A percentile compares a stretch with the other conserved stretches of the same genome.
Conservation (phyloP, 768 basidiomycete species). For the Serendipita sp. region DNA sequence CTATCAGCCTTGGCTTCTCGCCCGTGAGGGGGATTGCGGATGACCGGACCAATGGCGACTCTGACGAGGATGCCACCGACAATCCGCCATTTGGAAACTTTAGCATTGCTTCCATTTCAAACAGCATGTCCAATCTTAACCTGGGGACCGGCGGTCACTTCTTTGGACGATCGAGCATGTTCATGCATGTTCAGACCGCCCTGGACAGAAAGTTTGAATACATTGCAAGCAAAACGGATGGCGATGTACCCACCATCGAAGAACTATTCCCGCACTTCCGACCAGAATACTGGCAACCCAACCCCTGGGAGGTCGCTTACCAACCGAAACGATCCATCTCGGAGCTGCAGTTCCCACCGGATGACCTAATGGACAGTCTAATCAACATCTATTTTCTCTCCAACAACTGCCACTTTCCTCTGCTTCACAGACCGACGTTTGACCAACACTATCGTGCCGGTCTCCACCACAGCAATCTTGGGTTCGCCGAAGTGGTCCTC, state of each 20-base stretch:
- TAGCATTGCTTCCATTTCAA: slow-evolving; percentile 12
- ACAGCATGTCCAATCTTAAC: slow-evolving; percentile 17
- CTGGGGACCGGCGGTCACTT: slow-evolving; percentile 19
- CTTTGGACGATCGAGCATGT: slow-evolving; percentile 42
- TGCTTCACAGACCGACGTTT: slow-evolving; percentile 62
- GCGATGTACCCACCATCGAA: slow-evolving; percentile 3
- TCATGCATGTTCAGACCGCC: slow-evolving; percentile 37
- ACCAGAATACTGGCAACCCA: slow-evolving; percentile 23
- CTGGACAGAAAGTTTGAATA: slow-evolving; percentile 45
- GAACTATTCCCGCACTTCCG: slow-evolving; percentile 24
- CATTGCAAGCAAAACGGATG: slow-evolving; percentile 37
- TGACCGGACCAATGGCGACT: neutral
- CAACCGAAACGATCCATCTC: slow-evolving; percentile 12
- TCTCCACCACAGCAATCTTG: slow-evolving; percentile 32
- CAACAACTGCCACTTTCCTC: slow-evolving; percentile 42
- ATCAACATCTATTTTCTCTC: slow-evolving; percentile 49
- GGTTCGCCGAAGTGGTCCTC: slow-evolving; percentile 46
- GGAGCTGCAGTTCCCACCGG: slow-evolving; percentile 39
- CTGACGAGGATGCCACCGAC: slow-evolving; percentile 10
- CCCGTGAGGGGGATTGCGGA: slow-evolving; percentile 4
- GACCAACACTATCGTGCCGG: slow-evolving; percentile 32
- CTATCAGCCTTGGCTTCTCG: neutral
- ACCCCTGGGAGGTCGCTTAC: slow-evolving; percentile 11
- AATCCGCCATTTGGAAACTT: slow-evolving; percentile 13
- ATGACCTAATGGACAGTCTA: slow-evolving; percentile 37